These are phyloP conservation scores for Leonotis leonurus DNA, from an alignment of 257 asterid species.

Conservation along the genomic window DNA sequence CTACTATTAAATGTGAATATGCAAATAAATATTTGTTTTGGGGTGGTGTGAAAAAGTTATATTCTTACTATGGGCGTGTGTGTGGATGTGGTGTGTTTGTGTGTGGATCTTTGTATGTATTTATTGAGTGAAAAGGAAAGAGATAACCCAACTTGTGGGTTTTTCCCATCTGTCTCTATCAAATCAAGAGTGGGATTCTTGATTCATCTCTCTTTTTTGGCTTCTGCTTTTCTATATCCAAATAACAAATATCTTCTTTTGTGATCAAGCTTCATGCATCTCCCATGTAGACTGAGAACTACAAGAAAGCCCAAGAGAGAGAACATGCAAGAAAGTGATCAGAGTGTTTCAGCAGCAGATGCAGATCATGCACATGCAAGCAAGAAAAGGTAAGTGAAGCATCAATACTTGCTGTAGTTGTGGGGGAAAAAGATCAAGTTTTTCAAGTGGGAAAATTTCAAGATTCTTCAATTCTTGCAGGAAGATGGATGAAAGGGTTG, in stretches of 20 bases:
- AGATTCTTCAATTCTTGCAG: slow-evolving; percentile 23
- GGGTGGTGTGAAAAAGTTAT: slow-evolving; percentile 29
- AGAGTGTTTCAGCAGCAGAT: slow-evolving; percentile 22
- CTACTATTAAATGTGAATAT: slow-evolving; percentile 1
- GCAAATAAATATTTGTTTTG: neutral
- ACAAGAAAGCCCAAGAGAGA: neutral
- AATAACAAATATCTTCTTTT: slow-evolving; percentile 14
- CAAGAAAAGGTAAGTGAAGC: slow-evolving; percentile 49
- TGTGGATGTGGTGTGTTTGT: slow-evolving; percentile 22
- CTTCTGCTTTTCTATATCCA: slow-evolving; percentile 21
- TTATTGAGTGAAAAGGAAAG: slow-evolving; percentile 35
- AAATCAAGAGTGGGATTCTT: slow-evolving; percentile 28
- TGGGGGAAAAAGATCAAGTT: too few relatives aligned
- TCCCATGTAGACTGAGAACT: neutral
- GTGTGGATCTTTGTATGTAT: slow-evolving; percentile 27
- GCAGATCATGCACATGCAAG: slow-evolving; percentile 25
- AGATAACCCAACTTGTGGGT: slow-evolving; percentile 39
- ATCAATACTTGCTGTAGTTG: neutral
- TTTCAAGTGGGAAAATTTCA: neutral
- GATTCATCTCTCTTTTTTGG: slow-evolving; percentile 20
- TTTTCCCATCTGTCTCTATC: slow-evolving; percentile 30
- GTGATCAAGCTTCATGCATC: slow-evolving; percentile 21
- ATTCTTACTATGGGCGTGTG: slow-evolving; percentile 14
- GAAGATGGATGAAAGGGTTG: slow-evolving; percentile 44
- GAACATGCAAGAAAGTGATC: slow-evolving; percentile 25